These are phyloP conservation scores for Berberis thunbergii DNA, from an alignment of 164 flowering plant species.

Conservation along the genomic window DNA sequence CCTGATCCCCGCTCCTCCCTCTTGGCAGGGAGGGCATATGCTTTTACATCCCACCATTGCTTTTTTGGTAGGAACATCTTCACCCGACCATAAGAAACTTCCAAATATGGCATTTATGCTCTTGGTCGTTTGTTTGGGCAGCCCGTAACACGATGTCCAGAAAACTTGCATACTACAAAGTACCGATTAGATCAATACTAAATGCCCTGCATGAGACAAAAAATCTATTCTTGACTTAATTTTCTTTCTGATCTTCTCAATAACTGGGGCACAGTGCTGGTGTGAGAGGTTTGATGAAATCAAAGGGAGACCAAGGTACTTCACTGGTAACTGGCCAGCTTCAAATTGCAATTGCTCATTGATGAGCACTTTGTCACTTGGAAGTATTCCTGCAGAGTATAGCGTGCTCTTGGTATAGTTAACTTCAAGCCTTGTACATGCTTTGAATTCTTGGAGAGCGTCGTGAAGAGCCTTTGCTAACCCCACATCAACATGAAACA, in stretches of 20 bases:
- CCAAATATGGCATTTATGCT: too few species aligned
- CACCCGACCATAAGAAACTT: not conserved
- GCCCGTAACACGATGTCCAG: not conserved
- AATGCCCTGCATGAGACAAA: not conserved
- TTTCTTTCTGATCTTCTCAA: not conserved
- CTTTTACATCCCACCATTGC: not conserved
- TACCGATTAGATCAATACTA: not conserved
- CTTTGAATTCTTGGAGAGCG: not conserved
- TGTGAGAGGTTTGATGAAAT: not conserved
- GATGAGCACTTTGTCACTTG: not conserved
- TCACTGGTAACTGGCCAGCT: not conserved
- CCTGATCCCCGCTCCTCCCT: not conserved
- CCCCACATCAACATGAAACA: not conserved
- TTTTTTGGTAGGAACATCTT: too few species aligned
- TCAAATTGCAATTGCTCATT: not conserved
- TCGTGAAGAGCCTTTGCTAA: not conserved
- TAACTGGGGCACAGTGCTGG: not conserved
- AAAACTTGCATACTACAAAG: not conserved
- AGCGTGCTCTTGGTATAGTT: not conserved
- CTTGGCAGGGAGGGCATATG: not conserved
- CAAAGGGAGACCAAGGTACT: not conserved
- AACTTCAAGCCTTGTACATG: not conserved
- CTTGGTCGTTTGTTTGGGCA: not conserved
- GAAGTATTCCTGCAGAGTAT: not conserved
- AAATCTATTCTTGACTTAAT: not conserved